These are phyloP conservation scores for Sphaerostilbella broomeana DNA, from an alignment of 2,329 filamentous ascomycete genomes.

Conservation along the genomic window DNA sequence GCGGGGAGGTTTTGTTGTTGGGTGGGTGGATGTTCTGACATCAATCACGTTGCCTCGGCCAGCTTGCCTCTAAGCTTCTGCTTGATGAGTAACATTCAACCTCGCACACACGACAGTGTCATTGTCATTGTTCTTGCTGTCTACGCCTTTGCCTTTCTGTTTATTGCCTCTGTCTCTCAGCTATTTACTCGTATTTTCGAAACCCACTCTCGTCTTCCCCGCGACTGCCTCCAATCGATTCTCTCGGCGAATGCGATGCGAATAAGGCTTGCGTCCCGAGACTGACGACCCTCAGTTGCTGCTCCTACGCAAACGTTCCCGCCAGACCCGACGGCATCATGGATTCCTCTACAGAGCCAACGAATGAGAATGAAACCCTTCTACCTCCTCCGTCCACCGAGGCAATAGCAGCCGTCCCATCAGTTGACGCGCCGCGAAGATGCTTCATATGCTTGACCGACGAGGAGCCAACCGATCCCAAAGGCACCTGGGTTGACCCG, in stretches of 20 bases:
- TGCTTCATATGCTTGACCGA: constrained; percentile 61
- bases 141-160: too few species aligned
- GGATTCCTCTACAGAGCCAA: background rate
- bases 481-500: constrained; percentile 69
- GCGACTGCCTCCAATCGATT: background rate
- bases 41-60: constrained; percentile 7
- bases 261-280: background rate
- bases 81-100: too few species aligned
- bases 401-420: constrained; percentile 13
- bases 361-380: constrained; percentile 1
- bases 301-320: too few species aligned
- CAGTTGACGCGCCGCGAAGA: constrained; percentile 30
- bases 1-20: background rate
- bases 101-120: too few species aligned
- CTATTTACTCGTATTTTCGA: background rate
- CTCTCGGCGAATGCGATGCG: background rate
- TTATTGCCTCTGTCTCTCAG: background rate
- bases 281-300: background rate
- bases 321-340: too few species aligned
- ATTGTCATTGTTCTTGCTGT: too few species aligned
- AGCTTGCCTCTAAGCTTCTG: background rate
- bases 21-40: constrained; percentile 12
- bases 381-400: constrained; percentile 15
- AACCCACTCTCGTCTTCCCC: too few species aligned
- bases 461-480: constrained; percentile 41